Conservation (phyloP, 352 stramenopile species). For the Nothophytophthora sp. region DNA sequence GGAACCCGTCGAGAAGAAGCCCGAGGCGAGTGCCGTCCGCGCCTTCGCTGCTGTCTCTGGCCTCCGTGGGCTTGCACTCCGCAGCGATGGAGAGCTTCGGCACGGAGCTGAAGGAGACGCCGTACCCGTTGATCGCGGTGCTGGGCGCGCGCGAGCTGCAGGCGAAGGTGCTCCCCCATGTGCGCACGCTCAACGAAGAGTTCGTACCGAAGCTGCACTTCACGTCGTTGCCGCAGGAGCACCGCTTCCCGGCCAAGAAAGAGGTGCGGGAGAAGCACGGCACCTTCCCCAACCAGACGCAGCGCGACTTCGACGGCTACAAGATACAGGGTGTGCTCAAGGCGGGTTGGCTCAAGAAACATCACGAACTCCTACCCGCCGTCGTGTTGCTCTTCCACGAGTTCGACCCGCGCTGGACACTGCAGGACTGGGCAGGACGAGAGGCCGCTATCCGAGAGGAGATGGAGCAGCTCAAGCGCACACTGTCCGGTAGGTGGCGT, state of each 20-base stretch:
- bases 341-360: conserved; percentile 84
- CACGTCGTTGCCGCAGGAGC: conserved; percentile 61
- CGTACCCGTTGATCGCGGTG: conserved; percentile 82
- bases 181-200: conserved; percentile 81
- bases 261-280: conserved; percentile 84
- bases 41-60: too few relatives aligned
- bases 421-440: conserved; percentile 67
- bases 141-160: conserved; percentile 79
- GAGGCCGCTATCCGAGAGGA: conserved; percentile 74
- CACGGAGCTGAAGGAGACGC: conserved; percentile 85
- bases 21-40: conserved; percentile 2
- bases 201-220: conserved; percentile 84
- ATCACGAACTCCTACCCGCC: conserved; percentile 78
- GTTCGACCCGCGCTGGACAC: conserved; percentile 78
- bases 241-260: conserved; percentile 85
- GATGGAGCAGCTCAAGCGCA: conserved; percentile 70
- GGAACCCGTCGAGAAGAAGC: neutral
- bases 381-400: conserved; percentile 85
- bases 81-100: conserved; percentile 85
- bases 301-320: conserved; percentile 84
- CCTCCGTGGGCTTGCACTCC: too few relatives aligned
- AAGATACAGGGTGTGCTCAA: conserved; percentile 74
- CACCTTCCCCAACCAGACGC: conserved; percentile 82
- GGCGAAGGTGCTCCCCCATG: conserved; percentile 60
- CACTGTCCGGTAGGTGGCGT: conserved; percentile 36